phyloP scores from a whole-genome alignment of 352 stramenopile genomes.

The Globisporangium lucens region DNA sequence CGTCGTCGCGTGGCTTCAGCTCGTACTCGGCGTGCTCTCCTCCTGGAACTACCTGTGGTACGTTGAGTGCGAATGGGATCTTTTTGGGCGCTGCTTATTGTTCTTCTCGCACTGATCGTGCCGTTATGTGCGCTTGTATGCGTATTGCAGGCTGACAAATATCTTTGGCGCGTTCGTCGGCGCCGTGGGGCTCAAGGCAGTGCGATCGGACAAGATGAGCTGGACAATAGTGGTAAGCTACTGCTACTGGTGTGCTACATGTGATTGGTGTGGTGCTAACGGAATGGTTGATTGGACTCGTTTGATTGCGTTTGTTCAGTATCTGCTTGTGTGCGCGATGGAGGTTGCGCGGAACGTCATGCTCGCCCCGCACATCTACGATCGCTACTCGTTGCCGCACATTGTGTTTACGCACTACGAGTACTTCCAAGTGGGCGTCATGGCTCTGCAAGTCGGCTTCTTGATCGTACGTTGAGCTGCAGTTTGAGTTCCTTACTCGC shows the following conservation, averaged over 20 bases:
- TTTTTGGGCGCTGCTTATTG: background rate
- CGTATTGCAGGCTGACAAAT: slow-evolving; percentile 48
- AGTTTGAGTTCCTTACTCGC: background rate
- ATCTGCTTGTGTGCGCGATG: slow-evolving; percentile 67
- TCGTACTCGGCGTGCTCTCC: slow-evolving; percentile 50
- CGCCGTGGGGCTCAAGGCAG: slow-evolving; percentile 60
- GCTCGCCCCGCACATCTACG: slow-evolving; percentile 60
- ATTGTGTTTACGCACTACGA: slow-evolving; percentile 68
- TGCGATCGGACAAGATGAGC: slow-evolving; percentile 72
- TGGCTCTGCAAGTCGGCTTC: slow-evolving; percentile 58
- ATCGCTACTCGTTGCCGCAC: slow-evolving; percentile 49
- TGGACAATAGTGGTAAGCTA: slow-evolving; percentile 69
- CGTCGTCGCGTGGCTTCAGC: slow-evolving; percentile 54
- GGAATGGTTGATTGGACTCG: background rate
- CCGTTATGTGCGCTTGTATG: background rate
- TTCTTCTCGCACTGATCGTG: background rate
- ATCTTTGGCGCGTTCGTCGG: slow-evolving; percentile 72
- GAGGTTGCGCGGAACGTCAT: slow-evolving; percentile 70
- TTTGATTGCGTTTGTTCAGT: slow-evolving; percentile 25
- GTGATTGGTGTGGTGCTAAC: slow-evolving; percentile 8
- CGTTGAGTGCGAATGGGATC: slow-evolving; percentile 1
- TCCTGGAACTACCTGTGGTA: slow-evolving; percentile 77
- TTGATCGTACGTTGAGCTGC: slow-evolving; percentile 55
- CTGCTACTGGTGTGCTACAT: background rate
- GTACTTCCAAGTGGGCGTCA: slow-evolving; percentile 63